Evolutionary conservation across 2,329 filamentous ascomycete genomes (phyloP).

Genomic region (Mariannaea elegans): DNA sequence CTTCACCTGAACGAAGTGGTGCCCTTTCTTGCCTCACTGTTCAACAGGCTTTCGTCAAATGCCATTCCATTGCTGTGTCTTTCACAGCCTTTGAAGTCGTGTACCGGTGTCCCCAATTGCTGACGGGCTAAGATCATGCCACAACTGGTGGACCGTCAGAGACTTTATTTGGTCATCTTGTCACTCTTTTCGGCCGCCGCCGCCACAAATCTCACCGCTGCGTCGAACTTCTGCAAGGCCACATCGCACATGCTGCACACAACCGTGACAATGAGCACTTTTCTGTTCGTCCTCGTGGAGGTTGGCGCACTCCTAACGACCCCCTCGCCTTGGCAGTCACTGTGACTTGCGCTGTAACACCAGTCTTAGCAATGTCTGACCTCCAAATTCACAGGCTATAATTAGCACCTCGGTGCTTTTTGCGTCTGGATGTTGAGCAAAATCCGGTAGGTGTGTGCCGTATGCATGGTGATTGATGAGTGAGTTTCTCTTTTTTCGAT

Average conservation of each 20-base stretch:
- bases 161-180: background rate
- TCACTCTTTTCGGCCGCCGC: slow-evolving; percentile 3
- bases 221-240: background rate
- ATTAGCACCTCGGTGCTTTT: slow-evolving; percentile 2
- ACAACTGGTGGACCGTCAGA: background rate
- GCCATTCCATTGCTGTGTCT: background rate
- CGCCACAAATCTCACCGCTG: background rate
- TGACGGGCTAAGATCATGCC: background rate
- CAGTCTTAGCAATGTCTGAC: slow-evolving; percentile 16
- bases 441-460: background rate
- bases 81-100: background rate
- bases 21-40: background rate
- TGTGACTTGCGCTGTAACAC: slow-evolving; percentile 12
- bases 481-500: background rate
- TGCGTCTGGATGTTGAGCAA: background rate
- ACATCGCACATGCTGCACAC: slow-evolving; percentile 14
- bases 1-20: background rate
- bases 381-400: slow-evolving; percentile 10
- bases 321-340: slow-evolving; percentile 13
- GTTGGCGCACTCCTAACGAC: slow-evolving; percentile 2
- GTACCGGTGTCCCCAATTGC: background rate
- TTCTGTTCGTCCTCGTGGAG: slow-evolving; percentile 13
- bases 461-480: slow-evolving; percentile 1
- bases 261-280: slow-evolving; percentile 15
- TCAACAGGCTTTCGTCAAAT: background rate